A percentile compares a stretch with the other conserved stretches of the same genome.
Conservation (phyloP, 1,284 basidiomycete species). For the Ceratobasidium sp. region DNA sequence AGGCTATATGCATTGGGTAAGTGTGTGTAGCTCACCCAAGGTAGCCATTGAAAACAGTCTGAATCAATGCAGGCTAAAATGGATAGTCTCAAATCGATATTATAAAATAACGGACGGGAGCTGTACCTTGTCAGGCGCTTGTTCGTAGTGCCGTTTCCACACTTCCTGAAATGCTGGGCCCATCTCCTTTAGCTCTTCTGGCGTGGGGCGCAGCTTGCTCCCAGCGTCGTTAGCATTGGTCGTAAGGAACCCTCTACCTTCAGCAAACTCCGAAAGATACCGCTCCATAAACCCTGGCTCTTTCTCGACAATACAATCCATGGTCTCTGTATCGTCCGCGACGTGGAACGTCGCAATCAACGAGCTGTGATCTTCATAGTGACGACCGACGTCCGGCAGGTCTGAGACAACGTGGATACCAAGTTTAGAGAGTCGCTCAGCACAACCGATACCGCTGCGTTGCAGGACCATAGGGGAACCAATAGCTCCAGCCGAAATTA, state of each 20-base stretch:
- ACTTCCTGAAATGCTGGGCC: constrained; percentile 63
- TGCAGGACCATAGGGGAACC: constrained; percentile 70
- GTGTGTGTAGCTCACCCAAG: constrained; percentile 14
- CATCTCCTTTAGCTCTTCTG: constrained; percentile 62
- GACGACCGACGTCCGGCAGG: constrained; percentile 70
- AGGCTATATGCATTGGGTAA: constrained; percentile 46
- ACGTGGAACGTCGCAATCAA: constrained; percentile 18
- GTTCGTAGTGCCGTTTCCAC: constrained; percentile 64
- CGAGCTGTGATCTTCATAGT: constrained; percentile 63
- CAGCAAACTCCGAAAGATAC: constrained; percentile 7
- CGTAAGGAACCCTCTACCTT: constrained; percentile 38
- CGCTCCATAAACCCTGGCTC: constrained; percentile 30
- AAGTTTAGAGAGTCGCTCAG: constrained; percentile 60
- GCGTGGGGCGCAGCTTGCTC: constrained; percentile 66
- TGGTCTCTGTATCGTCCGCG: constrained; percentile 30
- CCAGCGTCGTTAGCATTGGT: constrained; percentile 59
- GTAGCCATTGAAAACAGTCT: constrained; percentile 26
- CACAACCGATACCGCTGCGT: constrained; percentile 67
- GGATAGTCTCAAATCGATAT: background rate
- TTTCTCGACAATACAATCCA: constrained; percentile 24
- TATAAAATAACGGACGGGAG: too few species aligned
- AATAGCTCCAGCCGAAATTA: constrained; percentile 40
- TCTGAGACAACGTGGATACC: constrained; percentile 64
- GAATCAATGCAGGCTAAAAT: constrained; percentile 26
- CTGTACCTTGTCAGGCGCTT: constrained; percentile 64